Evolutionary conservation across 202 grass and related monocot species (phyloP).

Genomic region (Panicum virgatum): DNA sequence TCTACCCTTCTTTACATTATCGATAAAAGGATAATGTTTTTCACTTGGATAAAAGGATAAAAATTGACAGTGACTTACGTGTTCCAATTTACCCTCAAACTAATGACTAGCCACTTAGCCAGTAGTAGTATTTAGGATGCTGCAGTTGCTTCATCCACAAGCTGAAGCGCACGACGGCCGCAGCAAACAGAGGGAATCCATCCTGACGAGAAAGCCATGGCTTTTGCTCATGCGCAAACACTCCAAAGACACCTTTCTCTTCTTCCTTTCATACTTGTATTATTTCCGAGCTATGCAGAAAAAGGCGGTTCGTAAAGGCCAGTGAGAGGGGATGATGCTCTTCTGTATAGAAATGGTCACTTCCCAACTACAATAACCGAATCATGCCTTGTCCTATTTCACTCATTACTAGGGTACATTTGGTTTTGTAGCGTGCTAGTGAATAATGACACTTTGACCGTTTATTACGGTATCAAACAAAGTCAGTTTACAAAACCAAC

Average conservation of each 20-base stretch:
- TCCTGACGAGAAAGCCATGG: slow-evolving; percentile 20
- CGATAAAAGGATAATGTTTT: too few species aligned
- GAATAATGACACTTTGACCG: too few species aligned
- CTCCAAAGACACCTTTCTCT: slow-evolving; percentile 36
- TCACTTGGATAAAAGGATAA: neutral
- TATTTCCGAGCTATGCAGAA: neutral
- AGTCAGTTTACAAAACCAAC: too few species aligned
- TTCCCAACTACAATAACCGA: slow-evolving; percentile 23
- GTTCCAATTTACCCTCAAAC: neutral
- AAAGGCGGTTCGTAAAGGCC: slow-evolving; percentile 19
- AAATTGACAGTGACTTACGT: neutral
- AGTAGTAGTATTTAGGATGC: neutral
- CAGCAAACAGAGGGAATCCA: slow-evolving; percentile 25
- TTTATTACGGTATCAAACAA: too few species aligned
- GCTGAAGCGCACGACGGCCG: neutral
- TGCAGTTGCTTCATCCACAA: slow-evolving; percentile 33
- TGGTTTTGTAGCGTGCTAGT: too few species aligned
- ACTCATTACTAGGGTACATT: too few species aligned
- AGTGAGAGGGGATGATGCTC: neutral
- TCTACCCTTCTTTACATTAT: too few species aligned
- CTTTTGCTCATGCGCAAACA: slow-evolving; percentile 37
- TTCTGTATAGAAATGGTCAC: slow-evolving; percentile 9
- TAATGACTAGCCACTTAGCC: neutral
- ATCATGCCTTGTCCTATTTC: slow-evolving; percentile 34
- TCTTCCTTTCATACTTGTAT: neutral